Conservation (phyloP, 495 filamentous ascomycete species). For the Neurospora sp. region DNA sequence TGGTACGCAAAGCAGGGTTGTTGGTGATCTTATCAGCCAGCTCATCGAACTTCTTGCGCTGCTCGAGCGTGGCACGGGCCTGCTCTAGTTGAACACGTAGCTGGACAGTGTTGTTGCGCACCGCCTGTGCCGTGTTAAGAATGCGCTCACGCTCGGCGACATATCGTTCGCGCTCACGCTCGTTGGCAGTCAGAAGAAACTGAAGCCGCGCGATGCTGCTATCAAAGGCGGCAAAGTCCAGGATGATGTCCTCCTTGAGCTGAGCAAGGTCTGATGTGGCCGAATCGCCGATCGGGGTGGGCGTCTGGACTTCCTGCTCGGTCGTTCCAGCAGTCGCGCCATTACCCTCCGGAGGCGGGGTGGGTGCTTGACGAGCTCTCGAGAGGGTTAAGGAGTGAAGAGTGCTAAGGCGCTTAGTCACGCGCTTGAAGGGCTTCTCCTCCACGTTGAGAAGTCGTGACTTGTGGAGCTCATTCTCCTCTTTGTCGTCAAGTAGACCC, state of each 20-base stretch:
- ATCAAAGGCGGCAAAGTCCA: constrained; percentile 89
- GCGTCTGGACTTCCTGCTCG: constrained; percentile 19
- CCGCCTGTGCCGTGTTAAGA: constrained; percentile 58
- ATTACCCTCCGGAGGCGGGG: constrained; percentile 59
- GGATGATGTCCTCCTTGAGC: constrained; percentile 71
- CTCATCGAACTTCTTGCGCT: constrained; percentile 80
- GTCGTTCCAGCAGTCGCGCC: constrained; percentile 17
- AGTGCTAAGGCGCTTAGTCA: constrained; percentile 67
- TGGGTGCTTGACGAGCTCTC: constrained; percentile 48
- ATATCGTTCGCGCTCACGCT: constrained; percentile 77
- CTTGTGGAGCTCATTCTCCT: constrained; percentile 81
- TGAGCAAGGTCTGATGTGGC: constrained; percentile 37
- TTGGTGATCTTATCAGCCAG: constrained; percentile 77
- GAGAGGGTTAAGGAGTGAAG: constrained; percentile 49
- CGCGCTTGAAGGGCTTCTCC: constrained; percentile 84
- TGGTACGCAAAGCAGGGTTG: constrained; percentile 65
- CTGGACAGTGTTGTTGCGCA: constrained; percentile 63
- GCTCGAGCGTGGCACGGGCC: constrained; percentile 62
- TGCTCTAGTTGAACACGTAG: constrained; percentile 64
- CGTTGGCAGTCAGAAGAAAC: constrained; percentile 74
- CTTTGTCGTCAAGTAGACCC: constrained; percentile 39
- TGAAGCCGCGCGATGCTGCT: constrained; percentile 81
- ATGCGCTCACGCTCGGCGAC: constrained; percentile 71
- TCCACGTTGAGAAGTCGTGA: constrained; percentile 83
- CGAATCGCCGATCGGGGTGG: constrained; percentile 5